These are phyloP conservation scores for Phytophthora palmivora DNA, from an alignment of 352 stramenopile genomes.

Conservation along the genomic window DNA sequence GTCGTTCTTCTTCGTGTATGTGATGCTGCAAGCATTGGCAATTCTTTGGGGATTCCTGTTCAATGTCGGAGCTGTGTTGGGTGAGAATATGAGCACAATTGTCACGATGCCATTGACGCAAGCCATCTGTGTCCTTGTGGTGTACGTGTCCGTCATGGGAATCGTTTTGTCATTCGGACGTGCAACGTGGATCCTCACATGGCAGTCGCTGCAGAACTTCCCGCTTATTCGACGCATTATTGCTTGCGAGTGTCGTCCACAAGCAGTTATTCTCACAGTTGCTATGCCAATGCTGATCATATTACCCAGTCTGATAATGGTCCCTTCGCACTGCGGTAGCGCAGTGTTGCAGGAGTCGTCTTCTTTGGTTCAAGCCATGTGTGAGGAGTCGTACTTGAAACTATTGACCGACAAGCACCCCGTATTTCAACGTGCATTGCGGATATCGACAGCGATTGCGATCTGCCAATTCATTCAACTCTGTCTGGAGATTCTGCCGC, in stretches of 20 bases:
- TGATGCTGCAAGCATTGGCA: slow-evolving; percentile 84
- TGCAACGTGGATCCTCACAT: slow-evolving; percentile 89
- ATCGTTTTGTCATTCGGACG: slow-evolving; percentile 87
- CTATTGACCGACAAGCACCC: slow-evolving; percentile 84
- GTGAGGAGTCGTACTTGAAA: slow-evolving; percentile 86
- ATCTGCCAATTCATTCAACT: slow-evolving; percentile 89
- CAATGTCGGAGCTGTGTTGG: slow-evolving; percentile 83
- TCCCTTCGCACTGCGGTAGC: slow-evolving; percentile 63
- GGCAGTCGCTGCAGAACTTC: slow-evolving; percentile 89
- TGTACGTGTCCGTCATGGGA: slow-evolving; percentile 86
- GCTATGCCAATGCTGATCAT: slow-evolving; percentile 80
- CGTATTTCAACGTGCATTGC: slow-evolving; percentile 84
- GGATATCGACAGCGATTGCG: slow-evolving; percentile 79
- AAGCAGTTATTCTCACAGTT: slow-evolving; percentile 81
- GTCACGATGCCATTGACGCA: slow-evolving; percentile 82
- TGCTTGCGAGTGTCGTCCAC: slow-evolving; percentile 72
- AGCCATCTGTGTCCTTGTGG: slow-evolving; percentile 76
- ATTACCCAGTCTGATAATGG: slow-evolving; percentile 76
- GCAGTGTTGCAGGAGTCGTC: slow-evolving; percentile 34
- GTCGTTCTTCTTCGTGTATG: slow-evolving; percentile 87
- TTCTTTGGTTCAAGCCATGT: slow-evolving; percentile 62
- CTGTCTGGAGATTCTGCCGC: slow-evolving; percentile 82
- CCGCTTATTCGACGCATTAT: slow-evolving; percentile 89
- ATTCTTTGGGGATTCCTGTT: slow-evolving; percentile 91
- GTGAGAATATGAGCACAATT: slow-evolving; percentile 89